Conservation (phyloP, 2,329 filamentous ascomycete species). For the Fonsecaea pugnacius region DNA sequence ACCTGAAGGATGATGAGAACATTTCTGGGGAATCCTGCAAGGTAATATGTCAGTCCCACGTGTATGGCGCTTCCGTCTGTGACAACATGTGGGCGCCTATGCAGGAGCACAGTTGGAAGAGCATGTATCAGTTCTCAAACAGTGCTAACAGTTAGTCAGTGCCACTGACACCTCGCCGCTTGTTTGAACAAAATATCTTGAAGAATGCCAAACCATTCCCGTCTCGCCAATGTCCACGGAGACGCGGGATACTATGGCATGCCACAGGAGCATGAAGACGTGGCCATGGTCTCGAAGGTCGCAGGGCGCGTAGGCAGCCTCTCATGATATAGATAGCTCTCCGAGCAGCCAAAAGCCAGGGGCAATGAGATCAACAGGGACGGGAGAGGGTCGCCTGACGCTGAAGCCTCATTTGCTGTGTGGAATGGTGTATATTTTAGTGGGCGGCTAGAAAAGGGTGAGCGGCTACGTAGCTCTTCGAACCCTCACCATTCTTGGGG, state of each 20-base stretch:
- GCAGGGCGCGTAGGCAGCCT: conserved; percentile 11
- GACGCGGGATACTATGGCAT: conserved; percentile 7
- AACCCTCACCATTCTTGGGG: not conserved
- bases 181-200: not conserved
- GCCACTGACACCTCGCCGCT: not conserved
- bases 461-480: conserved; percentile 8
- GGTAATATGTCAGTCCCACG: conserved; percentile 25
- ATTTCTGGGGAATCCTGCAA: conserved; percentile 13
- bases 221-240: not conserved
- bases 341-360: not conserved
- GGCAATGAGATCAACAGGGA: not conserved
- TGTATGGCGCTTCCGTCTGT: conserved; percentile 12
- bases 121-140: conserved; percentile 20
- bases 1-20: conserved; percentile 3
- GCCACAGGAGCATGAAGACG: not conserved
- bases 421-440: conserved; percentile 5
- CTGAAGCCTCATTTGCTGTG: not conserved
- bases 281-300: not conserved
- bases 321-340: not conserved
- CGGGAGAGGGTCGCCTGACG: not conserved
- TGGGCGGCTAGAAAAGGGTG: conserved; percentile 17
- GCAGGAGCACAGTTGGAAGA: conserved; percentile 3
- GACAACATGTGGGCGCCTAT: conserved; percentile 21
- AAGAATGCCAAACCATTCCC: not conserved
- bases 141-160: not conserved